Evolutionary conservation across 768 basidiomycete species (phyloP), one percentile per base, ranked within the genome.

Genomic region (Lepiota brunneoincarnata): DNA sequence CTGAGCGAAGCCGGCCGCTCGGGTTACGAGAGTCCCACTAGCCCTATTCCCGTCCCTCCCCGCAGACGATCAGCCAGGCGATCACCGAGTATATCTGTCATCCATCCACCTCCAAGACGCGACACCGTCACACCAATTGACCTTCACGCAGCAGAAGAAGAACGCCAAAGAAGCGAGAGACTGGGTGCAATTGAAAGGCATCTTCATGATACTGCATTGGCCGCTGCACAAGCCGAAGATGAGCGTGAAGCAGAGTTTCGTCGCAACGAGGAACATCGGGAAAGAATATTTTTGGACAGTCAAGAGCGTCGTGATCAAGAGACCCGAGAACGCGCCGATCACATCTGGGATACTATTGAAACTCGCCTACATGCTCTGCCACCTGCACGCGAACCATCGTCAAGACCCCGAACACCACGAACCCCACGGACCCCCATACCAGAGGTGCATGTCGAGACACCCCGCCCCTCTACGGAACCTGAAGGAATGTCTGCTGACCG

Each of bases 191-290:
- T 81, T 17, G 81, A 84, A 47, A 67, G 71, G 17, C 75, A 75
- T 18, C 63, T 90, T 11, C 71, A 74, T 3, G 71, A 79, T 26
- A 71, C 79, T 4, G 72, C 75, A 7, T 71, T 73, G 6, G 74
- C 75, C 2, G 79, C 82, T 0, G 76, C 79, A 34, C 80, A 81
- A 47, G 80, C 79, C 0, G 90, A 92, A 61, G 76, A 81, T 21
- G 72, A 72, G 42, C 80, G 89, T 9, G 89, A 91, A 53, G 66
- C 65, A 6, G 81, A 84, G 26, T 91, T 89, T 69, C 76, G 80
- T 15, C 69, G 70, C 1, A 78, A 80, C 55, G 90, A 92, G 66
- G 82, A 85, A 10, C 82, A 81, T 47, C 74, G 89, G 6, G 75
- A 87, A 17, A 78, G 71, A 6, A 65, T 83, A 1, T 90, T 89